These are phyloP conservation scores for Populus hybrid DNA, from an alignment of 441 rosid genomes.

Conservation along the genomic window DNA sequence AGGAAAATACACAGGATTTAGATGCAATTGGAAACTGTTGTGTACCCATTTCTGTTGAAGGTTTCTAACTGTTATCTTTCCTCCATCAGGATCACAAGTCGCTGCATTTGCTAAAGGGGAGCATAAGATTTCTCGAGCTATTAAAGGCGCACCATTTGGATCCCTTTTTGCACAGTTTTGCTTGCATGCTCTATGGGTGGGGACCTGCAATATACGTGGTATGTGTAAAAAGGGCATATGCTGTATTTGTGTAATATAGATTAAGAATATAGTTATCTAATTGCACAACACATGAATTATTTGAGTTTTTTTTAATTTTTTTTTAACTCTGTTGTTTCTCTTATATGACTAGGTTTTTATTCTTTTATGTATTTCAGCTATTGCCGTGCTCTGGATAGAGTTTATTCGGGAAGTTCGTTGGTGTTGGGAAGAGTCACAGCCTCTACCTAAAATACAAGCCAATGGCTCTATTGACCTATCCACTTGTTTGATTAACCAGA, in stretches of 20 bases:
- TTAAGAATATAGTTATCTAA: not conserved
- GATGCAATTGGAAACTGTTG: not conserved
- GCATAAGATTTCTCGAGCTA: constrained; percentile 73
- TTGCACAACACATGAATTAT: not conserved
- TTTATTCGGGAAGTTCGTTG: constrained; percentile 96
- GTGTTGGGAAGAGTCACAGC: constrained; percentile 98
- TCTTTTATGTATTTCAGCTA: constrained; percentile 50
- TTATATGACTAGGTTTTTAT: constrained; percentile 20
- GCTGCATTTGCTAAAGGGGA: constrained; percentile 54
- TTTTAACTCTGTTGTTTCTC: not conserved
- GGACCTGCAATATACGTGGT: constrained; percentile 95
- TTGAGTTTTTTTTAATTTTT: not conserved
- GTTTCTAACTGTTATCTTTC: constrained; percentile 11
- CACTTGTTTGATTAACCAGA: constrained; percentile 88
- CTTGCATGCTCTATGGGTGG: constrained; percentile 85
- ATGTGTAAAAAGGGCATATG: constrained; percentile 27
- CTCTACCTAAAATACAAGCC: constrained; percentile 70
- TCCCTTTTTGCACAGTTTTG: constrained; percentile 92
- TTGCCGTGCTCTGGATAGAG: constrained; percentile 94
- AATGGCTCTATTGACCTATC: constrained; percentile 76
- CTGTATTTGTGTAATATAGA: not conserved
- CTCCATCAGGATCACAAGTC: constrained; percentile 44
- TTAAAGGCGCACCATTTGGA: constrained; percentile 82
- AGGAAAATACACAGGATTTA: not conserved
- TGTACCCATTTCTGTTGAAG: not conserved